Conservation (phyloP, 768 basidiomycete genomes). For the Trametes gibbosa region DNA sequence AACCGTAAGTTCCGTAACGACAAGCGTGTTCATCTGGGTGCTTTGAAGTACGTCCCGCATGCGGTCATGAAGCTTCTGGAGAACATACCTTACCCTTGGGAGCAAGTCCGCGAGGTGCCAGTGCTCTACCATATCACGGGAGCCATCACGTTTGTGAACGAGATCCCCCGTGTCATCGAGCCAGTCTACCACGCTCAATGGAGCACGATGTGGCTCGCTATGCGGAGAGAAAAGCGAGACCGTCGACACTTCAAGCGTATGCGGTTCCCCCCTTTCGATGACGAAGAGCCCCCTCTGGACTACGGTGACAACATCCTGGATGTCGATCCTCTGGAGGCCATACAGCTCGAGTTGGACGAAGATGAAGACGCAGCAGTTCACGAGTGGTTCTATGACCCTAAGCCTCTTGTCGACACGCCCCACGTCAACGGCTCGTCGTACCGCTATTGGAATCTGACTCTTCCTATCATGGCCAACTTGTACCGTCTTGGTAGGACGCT, state of each 20-base stretch:
- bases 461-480: constrained; percentile 96
- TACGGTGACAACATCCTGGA: constrained; percentile 99
- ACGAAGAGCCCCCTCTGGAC: constrained; percentile 97
- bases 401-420: constrained; percentile 88
- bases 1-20: constrained; percentile 99
- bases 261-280: constrained; percentile 99
- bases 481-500: constrained; percentile 94
- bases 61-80: constrained; percentile 99
- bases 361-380: constrained; percentile 89
- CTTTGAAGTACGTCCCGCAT: constrained; percentile 97
- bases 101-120: constrained; percentile 98
- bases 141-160: constrained; percentile 99
- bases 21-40: constrained; percentile 98
- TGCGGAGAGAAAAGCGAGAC: constrained; percentile 98
- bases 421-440: constrained; percentile 92
- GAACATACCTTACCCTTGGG: constrained; percentile 97
- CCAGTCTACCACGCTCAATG: constrained; percentile 99
- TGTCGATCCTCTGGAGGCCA: constrained; percentile 96
- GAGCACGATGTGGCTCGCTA: constrained; percentile 99
- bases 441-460: constrained; percentile 85
- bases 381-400: constrained; percentile 99
- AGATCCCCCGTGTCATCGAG: constrained; percentile 94
- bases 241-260: constrained; percentile 99
- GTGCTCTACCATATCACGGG: constrained; percentile 99
- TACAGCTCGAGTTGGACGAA: constrained; percentile 91